Conservation (phyloP, 2,329 filamentous ascomycete species). For the Cryoendolithus antarcticus region DNA sequence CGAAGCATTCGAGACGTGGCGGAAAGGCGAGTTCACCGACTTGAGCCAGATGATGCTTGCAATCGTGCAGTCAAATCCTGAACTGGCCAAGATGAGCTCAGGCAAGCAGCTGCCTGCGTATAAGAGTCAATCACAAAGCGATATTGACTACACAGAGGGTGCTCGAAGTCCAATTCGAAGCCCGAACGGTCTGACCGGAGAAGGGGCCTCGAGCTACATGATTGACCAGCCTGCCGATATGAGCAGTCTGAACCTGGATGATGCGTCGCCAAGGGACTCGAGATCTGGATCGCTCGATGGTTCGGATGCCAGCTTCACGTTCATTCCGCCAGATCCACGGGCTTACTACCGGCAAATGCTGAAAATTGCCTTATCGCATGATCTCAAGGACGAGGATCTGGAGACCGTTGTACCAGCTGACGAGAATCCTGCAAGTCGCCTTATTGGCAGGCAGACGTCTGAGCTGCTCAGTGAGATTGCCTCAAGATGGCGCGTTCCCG, state of each 20-base stretch:
- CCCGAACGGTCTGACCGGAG: constrained; percentile 30
- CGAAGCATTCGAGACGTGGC: constrained; percentile 81
- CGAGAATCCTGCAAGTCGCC: constrained; percentile 37
- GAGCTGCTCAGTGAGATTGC: constrained; percentile 79
- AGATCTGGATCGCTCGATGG: constrained; percentile 18
- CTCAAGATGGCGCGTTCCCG: constrained; percentile 78
- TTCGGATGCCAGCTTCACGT: constrained; percentile 52
- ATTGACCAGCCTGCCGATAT: constrained; percentile 59
- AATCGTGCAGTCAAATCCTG: constrained; percentile 73
- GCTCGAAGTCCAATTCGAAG: constrained; percentile 31
- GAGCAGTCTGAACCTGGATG: constrained; percentile 49
- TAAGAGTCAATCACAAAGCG: constrained; percentile 13
- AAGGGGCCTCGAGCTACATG: constrained; percentile 37
- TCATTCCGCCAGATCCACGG: constrained; percentile 75
- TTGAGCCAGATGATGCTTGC: constrained; percentile 89
- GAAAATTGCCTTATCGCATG: constrained; percentile 57
- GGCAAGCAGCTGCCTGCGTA: constrained; percentile 15
- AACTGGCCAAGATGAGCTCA: constrained; percentile 63
- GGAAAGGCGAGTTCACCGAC: constrained; percentile 74
- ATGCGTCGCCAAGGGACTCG: constrained; percentile 30
- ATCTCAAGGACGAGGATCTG: constrained; percentile 43
- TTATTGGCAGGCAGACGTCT: constrained; percentile 62
- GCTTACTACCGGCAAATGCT: constrained; percentile 74
- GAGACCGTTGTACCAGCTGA: constrained; percentile 37
- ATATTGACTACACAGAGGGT: constrained; percentile 29